Evolutionary conservation across 2,329 filamentous ascomycete genomes (phyloP).

Genomic region (Colletotrichum musae): DNA sequence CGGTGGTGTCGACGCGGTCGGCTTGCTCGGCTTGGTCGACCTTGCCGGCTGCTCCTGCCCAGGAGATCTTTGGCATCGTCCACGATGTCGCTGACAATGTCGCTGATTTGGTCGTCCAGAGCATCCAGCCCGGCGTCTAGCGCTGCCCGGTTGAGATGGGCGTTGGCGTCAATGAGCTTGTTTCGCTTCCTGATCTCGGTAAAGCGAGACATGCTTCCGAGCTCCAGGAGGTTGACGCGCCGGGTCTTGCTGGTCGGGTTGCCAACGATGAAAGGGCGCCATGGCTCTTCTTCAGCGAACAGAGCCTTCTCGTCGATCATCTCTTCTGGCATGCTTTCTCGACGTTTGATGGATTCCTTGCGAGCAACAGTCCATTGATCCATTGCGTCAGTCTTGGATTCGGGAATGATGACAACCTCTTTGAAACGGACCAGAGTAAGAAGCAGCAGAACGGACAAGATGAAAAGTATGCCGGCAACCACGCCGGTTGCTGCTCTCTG

Average conservation of each 20-base stretch:
- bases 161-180: slow-evolving; percentile 64
- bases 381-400: slow-evolving; percentile 69
- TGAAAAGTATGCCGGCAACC: slow-evolving; percentile 76
- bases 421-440: slow-evolving; percentile 75
- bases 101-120: slow-evolving; percentile 54
- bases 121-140: slow-evolving; percentile 54
- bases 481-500: slow-evolving; percentile 78
- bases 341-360: slow-evolving; percentile 62
- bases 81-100: slow-evolving; percentile 52
- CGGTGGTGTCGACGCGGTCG: slow-evolving; percentile 31
- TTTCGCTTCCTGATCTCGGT: slow-evolving; percentile 78
- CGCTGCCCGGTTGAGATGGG: slow-evolving; percentile 54
- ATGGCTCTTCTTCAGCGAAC: slow-evolving; percentile 69
- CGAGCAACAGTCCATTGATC: slow-evolving; percentile 65
- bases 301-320: slow-evolving; percentile 47
- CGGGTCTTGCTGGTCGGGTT: slow-evolving; percentile 79
- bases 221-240: slow-evolving; percentile 79
- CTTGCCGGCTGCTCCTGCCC: slow-evolving; percentile 24
- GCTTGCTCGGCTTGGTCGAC: slow-evolving; percentile 5
- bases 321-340: slow-evolving; percentile 54
- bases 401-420: slow-evolving; percentile 78
- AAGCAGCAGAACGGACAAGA: slow-evolving; percentile 75
- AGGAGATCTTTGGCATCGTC: slow-evolving; percentile 50
- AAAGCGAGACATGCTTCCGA: slow-evolving; percentile 78
- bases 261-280: slow-evolving; percentile 79